Percentiles rank a stretch among this genome's conserved stretches.
phyloP scores from a whole-genome alignment of 768 basidiomycete species.

The Multifurca ochricompacta region DNA sequence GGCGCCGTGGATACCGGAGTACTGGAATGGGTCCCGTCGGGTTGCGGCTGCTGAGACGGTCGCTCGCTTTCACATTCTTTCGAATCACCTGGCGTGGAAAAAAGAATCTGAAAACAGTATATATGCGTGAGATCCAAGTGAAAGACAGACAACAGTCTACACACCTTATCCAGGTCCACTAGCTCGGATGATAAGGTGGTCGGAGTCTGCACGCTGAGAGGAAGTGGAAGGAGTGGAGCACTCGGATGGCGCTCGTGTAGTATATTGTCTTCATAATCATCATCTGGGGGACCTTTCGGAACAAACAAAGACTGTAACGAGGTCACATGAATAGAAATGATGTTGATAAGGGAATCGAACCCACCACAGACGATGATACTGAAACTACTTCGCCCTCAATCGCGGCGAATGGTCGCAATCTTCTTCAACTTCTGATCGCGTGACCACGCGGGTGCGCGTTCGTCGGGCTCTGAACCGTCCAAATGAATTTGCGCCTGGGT shows the following conservation, averaged over 20 bases:
- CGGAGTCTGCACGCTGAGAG: not conserved
- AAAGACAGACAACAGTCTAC: not conserved
- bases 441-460: not conserved
- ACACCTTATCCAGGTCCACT: not conserved
- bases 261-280: too few relatives aligned
- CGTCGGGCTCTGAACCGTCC: not conserved
- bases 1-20: not conserved
- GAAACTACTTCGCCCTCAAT: not conserved
- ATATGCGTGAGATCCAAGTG: not conserved
- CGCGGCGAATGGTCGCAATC: not conserved
- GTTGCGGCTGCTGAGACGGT: not conserved
- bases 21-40: not conserved
- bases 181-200: not conserved
- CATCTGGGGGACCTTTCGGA: not conserved
- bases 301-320: not conserved
- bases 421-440: not conserved
- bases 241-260: not conserved
- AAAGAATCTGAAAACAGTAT: not conserved
- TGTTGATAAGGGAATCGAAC: conserved; percentile 7
- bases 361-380: not conserved
- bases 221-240: not conserved
- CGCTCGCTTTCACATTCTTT: not conserved
- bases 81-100: not conserved
- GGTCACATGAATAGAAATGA: conserved; percentile 1
- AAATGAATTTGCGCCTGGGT: not conserved